These are phyloP conservation scores for Eragrostis tef DNA, from an alignment of 202 grass and related monocot genomes.

Conservation along the genomic window DNA sequence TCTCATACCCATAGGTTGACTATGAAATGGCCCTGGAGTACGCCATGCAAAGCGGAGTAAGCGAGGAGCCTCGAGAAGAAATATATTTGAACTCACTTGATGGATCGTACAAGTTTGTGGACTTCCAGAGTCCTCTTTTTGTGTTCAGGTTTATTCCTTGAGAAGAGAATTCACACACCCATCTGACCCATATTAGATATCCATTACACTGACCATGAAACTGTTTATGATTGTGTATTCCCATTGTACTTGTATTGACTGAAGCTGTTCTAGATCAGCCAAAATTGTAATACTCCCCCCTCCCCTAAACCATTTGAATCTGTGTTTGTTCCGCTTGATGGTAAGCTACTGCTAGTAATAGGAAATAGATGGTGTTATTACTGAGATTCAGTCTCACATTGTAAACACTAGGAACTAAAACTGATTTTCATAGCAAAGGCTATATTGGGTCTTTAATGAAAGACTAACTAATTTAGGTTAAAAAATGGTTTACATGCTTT, in stretches of 20 bases:
- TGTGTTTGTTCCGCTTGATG: not conserved
- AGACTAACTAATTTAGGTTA: not conserved
- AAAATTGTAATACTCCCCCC: not conserved
- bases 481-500: not conserved
- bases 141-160: slow-evolving; percentile 71
- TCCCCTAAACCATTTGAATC: not conserved
- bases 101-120: slow-evolving; percentile 64
- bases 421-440: not conserved
- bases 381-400: not conserved
- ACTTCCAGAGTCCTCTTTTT: slow-evolving; percentile 75
- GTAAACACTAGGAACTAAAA: not conserved
- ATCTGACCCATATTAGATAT: not conserved
- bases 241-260: not conserved
- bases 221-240: not conserved
- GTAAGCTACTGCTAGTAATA: slow-evolving; percentile 3
- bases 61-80: slow-evolving; percentile 78
- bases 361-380: not conserved
- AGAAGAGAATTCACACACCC: slow-evolving; percentile 14
- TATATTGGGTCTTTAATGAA: not conserved
- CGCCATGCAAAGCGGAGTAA: slow-evolving; percentile 83
- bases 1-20: slow-evolving; percentile 55
- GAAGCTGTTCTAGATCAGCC: not conserved
- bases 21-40: slow-evolving; percentile 97
- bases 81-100: slow-evolving; percentile 82
- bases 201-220: not conserved